Evolutionary conservation across 1,139 yeast genomes (phyloP), one percentile per base, ranked within the genome.

Genomic region (Komagataea norvegica): DNA sequence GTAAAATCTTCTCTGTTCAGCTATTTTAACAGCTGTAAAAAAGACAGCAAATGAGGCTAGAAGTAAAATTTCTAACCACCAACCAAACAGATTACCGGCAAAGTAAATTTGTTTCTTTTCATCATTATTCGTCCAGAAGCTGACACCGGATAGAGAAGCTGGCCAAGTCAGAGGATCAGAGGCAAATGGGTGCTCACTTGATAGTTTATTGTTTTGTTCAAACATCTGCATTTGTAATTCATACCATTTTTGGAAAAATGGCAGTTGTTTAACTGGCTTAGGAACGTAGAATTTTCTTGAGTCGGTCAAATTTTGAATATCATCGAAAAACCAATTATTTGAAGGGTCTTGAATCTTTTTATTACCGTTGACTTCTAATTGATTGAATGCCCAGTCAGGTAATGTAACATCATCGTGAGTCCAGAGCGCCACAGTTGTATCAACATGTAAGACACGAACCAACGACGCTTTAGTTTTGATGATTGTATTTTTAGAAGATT

Each of bases 81-180:
- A 93, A 10, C 96, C 98, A 49, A 86, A 64, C 41, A 86, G 72
- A 63, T 93, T 91, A 46, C 98, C 98, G 40, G 83, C 68, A 62
- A 91, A 86, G 64, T 81, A 93, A 41, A 91, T 88, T 63, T 93
- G 98, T 54, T 67, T 68, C 49, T 68, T 74, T 19, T 69, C 61
- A 3, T 64, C 68, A 45, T 78, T 77, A 44, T 86, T 79, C 32
- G 94, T 88, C 96, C 97, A 91, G 72, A 91, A 91, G 1, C 96
- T 87, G 22, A 91, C 96, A 49, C 99, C 99, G 11, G 86, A 76
- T 39, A 83, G 63, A 32, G 93, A 75, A 49, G 86, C 72, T n/a
- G 98, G 98, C 99, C 99, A 91, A 7, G 83, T 67, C 47, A 79
- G 76, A 5, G 99, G 99, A 47, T 79, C 82, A 5, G 96, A 86